A percentile compares a stretch with the other conserved stretches of the same genome.
phyloP scores from a whole-genome alignment of 108 stramenopile species.

The Parietichytrium sp. region DNA sequence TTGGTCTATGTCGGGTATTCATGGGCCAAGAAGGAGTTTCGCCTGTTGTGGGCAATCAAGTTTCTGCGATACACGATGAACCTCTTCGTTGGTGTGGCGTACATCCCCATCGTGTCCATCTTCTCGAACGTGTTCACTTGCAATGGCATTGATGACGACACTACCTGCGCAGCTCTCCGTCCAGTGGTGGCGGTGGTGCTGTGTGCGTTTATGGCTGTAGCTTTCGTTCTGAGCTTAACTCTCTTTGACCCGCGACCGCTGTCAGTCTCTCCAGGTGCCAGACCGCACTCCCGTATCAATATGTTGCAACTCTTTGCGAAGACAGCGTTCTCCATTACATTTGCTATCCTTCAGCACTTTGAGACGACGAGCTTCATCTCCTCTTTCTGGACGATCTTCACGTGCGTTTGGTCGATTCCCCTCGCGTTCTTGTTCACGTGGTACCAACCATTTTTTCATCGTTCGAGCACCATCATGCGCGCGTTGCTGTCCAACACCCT shows the following conservation, averaged over 20 bases:
- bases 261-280: neutral
- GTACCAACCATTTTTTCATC: slow-evolving; percentile 36
- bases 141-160: neutral
- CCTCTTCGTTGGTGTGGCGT: neutral
- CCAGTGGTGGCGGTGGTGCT: slow-evolving; percentile 4
- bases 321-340: neutral
- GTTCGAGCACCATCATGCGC: neutral
- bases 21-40: neutral
- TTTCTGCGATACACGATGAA: neutral
- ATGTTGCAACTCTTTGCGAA: neutral
- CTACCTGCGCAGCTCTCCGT: neutral
- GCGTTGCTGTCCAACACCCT: neutral
- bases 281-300: neutral
- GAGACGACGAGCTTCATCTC: neutral
- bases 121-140: neutral
- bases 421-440: neutral
- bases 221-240: neutral
- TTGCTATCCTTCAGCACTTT: neutral
- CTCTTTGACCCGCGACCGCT: neutral
- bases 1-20: neutral
- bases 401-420: neutral
- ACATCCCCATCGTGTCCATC: neutral
- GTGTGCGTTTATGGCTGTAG: neutral
- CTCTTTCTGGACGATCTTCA: neutral
- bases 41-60: neutral